Conservation (phyloP, 2,329 filamentous ascomycete species). For the Fulvia fulva region DNA sequence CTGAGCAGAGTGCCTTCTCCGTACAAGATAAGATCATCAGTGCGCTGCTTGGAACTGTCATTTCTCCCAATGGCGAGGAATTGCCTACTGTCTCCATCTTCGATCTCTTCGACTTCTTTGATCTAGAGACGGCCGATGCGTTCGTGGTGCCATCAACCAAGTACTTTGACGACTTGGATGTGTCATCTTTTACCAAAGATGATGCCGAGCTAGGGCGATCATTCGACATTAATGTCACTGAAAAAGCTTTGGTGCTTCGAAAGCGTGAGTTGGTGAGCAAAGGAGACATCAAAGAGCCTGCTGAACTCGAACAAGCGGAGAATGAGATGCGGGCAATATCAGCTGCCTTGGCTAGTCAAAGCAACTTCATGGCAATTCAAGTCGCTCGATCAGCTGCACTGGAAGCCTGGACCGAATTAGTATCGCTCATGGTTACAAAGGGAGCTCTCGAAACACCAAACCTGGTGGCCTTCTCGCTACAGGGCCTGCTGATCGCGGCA, state of each 20-base stretch:
- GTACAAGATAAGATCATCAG: constrained; percentile 56
- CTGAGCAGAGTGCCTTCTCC: constrained; percentile 26
- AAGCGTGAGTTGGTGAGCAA: constrained; percentile 57
- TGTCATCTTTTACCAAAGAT: constrained; percentile 60
- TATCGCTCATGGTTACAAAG: constrained; percentile 76
- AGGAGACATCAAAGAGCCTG: constrained; percentile 31
- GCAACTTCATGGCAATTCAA: constrained; percentile 58
- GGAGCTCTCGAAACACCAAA: constrained; percentile 73
- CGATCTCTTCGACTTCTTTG: constrained; percentile 88
- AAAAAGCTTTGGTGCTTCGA: constrained; percentile 69
- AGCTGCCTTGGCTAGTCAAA: constrained; percentile 59
- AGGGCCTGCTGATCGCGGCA: constrained; percentile 80
- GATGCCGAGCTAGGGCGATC: constrained; percentile 55
- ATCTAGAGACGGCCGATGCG: constrained; percentile 53
- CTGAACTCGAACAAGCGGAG: constrained; percentile 44
- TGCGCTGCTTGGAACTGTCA: constrained; percentile 72
- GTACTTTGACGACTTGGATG: constrained; percentile 63
- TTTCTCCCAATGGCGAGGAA: constrained; percentile 61
- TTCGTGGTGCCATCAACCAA: constrained; percentile 48
- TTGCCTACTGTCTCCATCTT: constrained; percentile 73
- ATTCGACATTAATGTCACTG: constrained; percentile 67
- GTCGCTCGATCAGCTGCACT: constrained; percentile 63
- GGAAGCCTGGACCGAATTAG: constrained; percentile 76
- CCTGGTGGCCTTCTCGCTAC: constrained; percentile 81
- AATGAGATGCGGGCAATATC: constrained; percentile 59